Evolutionary conservation across 768 basidiomycete genomes (phyloP).

Genomic region (Pholiota microspora): DNA sequence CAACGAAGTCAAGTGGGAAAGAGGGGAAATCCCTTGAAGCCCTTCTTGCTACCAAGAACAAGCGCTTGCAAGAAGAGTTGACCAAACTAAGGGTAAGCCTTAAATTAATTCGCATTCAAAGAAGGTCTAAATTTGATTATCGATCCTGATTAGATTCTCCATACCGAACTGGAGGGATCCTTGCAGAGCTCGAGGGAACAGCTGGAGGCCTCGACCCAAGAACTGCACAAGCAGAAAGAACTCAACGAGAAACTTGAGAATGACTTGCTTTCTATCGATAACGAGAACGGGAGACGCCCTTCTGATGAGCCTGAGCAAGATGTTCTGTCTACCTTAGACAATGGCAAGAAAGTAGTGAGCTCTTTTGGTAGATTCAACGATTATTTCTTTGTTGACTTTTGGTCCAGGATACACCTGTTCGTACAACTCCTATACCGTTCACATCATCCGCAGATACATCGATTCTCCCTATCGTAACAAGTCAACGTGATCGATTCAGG

Average conservation of each 20-base stretch:
- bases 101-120: neutral
- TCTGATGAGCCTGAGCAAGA: slow-evolving; percentile 41
- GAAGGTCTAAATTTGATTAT: neutral
- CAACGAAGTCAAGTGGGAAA: slow-evolving; percentile 74
- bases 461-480: slow-evolving; percentile 97
- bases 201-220: slow-evolving; percentile 54
- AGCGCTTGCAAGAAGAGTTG: slow-evolving; percentile 86
- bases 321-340: slow-evolving; percentile 68
- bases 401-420: slow-evolving; percentile 30
- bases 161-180: slow-evolving; percentile 75
- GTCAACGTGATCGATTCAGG: slow-evolving; percentile 96
- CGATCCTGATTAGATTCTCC: slow-evolving; percentile 64
- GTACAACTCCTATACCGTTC: slow-evolving; percentile 69
- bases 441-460: slow-evolving; percentile 82
- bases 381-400: neutral
- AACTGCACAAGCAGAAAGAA: slow-evolving; percentile 72
- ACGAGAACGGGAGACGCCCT: slow-evolving; percentile 37
- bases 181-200: slow-evolving; percentile 56
- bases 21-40: slow-evolving; percentile 85
- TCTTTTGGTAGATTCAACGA: neutral
- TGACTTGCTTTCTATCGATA: slow-evolving; percentile 83
- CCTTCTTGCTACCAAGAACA: slow-evolving; percentile 91
- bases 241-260: slow-evolving; percentile 92
- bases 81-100: slow-evolving; percentile 76
- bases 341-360: slow-evolving; percentile 58